Conservation (phyloP, 1,139 yeast genomes). For the Hansenula sp. region DNA sequence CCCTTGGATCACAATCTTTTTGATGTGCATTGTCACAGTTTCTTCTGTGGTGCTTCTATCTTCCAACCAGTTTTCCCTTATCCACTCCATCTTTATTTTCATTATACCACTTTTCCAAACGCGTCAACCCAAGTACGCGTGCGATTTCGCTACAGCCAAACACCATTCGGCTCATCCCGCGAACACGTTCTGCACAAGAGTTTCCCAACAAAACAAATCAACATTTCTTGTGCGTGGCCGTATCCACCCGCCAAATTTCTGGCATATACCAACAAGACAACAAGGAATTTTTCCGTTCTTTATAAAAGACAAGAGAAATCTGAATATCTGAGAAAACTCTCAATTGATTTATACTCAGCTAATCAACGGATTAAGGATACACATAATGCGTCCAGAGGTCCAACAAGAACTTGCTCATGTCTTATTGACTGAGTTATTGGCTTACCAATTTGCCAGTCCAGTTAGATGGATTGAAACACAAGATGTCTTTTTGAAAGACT, state of each 20-base stretch:
- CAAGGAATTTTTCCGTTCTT: background rate
- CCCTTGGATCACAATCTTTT: conserved; percentile 75
- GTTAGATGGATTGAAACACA: conserved; percentile 99
- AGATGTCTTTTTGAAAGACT: conserved; percentile 91
- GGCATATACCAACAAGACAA: background rate
- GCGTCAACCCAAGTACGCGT: background rate
- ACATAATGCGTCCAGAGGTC: conserved; percentile 86
- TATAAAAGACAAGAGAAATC: too few relatives aligned
- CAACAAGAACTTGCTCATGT: conserved; percentile 97
- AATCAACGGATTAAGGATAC: background rate
- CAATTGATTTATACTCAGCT: background rate
- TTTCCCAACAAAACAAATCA: background rate
- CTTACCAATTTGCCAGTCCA: conserved; percentile 98
- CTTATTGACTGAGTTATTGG: conserved; percentile 88
- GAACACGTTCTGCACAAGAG: background rate
- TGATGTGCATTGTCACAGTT: conserved; percentile 30
- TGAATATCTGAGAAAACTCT: too few relatives aligned
- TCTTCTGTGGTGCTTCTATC: background rate
- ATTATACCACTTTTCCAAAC: background rate
- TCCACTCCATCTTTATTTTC: too few relatives aligned
- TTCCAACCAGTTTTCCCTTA: background rate
- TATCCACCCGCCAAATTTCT: background rate
- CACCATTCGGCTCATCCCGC: background rate
- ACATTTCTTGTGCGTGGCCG: background rate
- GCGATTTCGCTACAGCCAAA: background rate